Evolutionary conservation across 1,139 yeast genomes (phyloP), one percentile per base, ranked within the genome.

Genomic region (Entelexis paramagnoliae): DNA sequence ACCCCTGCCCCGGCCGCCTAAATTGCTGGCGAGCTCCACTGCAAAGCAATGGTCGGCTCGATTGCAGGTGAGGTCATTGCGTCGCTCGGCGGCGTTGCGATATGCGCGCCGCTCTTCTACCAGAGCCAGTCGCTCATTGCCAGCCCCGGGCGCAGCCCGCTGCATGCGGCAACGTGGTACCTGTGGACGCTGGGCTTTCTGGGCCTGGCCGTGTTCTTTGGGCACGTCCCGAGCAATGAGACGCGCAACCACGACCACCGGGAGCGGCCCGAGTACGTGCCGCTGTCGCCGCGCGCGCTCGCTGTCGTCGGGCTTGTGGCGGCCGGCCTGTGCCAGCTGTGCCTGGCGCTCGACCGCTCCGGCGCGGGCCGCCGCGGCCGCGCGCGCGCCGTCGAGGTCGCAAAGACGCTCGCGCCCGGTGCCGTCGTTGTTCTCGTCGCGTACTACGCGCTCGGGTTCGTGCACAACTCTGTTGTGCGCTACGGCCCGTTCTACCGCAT

Each of bases 51-150:
- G 54, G 47, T 19, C 22, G 51, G 28, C 11, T 45, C 55, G 7
- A 16, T 51, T 1, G 35, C 55, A 13, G 54, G 54, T 8, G 56
- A 53, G 30, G 29, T 53, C 28, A 49, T 53, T 22, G 51, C 51
- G 17, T 20, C n/a, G 14, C 39, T 53, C 9, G 51, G 48, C 9
- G 51, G 54, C 17, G n/a, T 49, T 16, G 51, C 52, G n/a, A 28
- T 44, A 2, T 48, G 49, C 20, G 36, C 38, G 20, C 56, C 56
- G 4, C 14, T 17, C 4, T 6, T 46, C 7, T 51, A 51, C 34
- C 56, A 53, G 41, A 14, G 49, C 24, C 36, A 40, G 39, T 40
- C 52, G 16, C 50, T 44, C 38, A n/a, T 38, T 8, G 11, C 26
- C 6, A 45, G 32, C 29, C 45, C 41, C 8, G 42, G 33, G 17